Percentiles rank a stretch among this genome's conserved stretches.
Conservation (phyloP, 805 yeast genomes). For the Ogataea parapolymorpha region DNA sequence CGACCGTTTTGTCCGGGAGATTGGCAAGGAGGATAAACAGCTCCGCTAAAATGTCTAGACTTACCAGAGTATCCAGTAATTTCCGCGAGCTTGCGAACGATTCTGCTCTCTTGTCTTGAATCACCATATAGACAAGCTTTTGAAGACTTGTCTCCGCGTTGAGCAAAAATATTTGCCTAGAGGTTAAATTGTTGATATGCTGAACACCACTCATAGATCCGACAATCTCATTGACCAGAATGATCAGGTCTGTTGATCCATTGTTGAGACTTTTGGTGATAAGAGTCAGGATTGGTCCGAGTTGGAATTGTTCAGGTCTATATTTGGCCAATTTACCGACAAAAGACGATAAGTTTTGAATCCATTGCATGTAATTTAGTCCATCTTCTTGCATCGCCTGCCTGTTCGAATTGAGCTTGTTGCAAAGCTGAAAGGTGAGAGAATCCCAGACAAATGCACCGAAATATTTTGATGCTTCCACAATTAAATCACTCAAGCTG, state of each 20-base stretch:
- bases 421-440: conserved; percentile 66
- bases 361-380: conserved; percentile 76
- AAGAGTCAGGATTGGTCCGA: conserved; percentile 58
- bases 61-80: conserved; percentile 44
- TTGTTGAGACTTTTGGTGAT: conserved; percentile 60
- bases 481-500: conserved; percentile 74
- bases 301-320: conserved; percentile 51
- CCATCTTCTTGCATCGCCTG: conserved; percentile 73
- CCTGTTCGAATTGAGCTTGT: conserved; percentile 69
- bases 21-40: conserved; percentile 61
- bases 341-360: conserved; percentile 76
- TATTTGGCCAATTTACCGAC: conserved; percentile 66
- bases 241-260: conserved; percentile 56
- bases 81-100: conserved; percentile 46
- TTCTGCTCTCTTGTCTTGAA: conserved; percentile 55
- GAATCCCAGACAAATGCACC: conserved; percentile 83
- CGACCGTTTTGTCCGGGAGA: conserved; percentile 39
- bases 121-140: conserved; percentile 50
- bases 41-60: conserved; percentile 51
- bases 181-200: conserved; percentile 61
- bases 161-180: conserved; percentile 59
- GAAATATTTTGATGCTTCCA: conserved; percentile 73
- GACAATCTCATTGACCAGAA: conserved; percentile 65
- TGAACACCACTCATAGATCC: conserved; percentile 78
- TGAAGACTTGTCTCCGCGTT: conserved; percentile 63